Evolutionary conservation across 2,329 filamentous ascomycete species (phyloP).

Genomic region (Peltaster fructicola): DNA sequence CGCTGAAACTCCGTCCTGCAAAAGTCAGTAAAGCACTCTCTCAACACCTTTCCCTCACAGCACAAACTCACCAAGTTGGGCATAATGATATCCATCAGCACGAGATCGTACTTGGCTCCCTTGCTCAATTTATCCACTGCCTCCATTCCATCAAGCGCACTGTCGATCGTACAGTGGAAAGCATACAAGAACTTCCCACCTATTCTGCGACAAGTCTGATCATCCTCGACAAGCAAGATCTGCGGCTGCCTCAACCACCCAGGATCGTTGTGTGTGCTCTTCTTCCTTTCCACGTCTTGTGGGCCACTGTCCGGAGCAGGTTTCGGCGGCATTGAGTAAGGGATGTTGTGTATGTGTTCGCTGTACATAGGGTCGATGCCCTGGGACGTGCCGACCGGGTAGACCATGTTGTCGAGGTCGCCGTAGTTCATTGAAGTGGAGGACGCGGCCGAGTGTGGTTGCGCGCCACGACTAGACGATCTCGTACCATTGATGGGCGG

Average conservation of each 20-base stretch:
- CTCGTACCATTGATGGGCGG: conserved; percentile 34
- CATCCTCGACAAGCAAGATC: conserved; percentile 79
- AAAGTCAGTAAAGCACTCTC: too few species aligned
- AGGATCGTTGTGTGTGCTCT: conserved; percentile 42
- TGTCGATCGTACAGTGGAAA: conserved; percentile 46
- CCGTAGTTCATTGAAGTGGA: conserved; percentile 37
- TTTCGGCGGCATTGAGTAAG: conserved; percentile 55
- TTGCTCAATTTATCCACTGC: conserved; percentile 71
- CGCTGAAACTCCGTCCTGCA: conserved; percentile 89
- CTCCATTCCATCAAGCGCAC: conserved; percentile 67
- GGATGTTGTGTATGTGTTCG: conserved; percentile 87
- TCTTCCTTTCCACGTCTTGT: conserved; percentile 36
- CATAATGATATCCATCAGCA: conserved; percentile 62
- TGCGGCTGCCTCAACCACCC: conserved; percentile 53
- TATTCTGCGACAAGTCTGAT: conserved; percentile 48
- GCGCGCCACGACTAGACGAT: conserved; percentile 25
- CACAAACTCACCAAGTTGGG: too few species aligned
- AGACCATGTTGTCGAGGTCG: conserved; percentile 58
- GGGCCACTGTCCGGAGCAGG: conserved; percentile 35
- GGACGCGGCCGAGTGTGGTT: conserved; percentile 27
- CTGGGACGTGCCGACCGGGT: conserved; percentile 76
- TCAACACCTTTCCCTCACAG: too few species aligned
- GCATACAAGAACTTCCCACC: conserved; percentile 49
- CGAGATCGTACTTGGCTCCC: conserved; percentile 46
- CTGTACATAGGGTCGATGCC: conserved; percentile 90